Base-by-base conservation (phyloP, 441 rosid species). In the Adansonia grandidieri region DNA sequence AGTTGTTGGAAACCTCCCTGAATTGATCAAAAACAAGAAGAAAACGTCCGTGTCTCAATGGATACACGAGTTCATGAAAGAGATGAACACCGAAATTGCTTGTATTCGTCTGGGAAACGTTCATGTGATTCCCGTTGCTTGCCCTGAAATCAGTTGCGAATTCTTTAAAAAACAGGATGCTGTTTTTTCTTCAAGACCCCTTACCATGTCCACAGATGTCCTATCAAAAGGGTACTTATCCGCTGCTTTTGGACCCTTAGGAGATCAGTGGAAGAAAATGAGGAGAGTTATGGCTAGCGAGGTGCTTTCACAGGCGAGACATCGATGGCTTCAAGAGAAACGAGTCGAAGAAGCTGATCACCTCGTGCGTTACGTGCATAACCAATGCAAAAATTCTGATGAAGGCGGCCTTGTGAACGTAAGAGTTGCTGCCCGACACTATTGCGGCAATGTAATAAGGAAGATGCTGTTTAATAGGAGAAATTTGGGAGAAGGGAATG, bases 301-400 rank as follows among this genome's bases (percentile, higher is more conserved):
- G 40, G 1, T 61, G 42, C 66, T 61, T 61, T 61, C 42, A 11
- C 6, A 1, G 0, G 3, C 14, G 11, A 61, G 42, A 11, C 40
- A 61, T 24, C 40, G 37, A 22, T 24, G 15, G 66, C 66, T 61
- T 5, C 5, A 22, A 1, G 40, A 22, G 15, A 61, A 24, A 61
- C 11, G 66, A 11, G 40, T 61, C 11, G 66, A 61, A 61, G 40
- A 61, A 61, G 66, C 40, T 28, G 66, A 24, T 28, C 13, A 61
- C 66, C 66, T 61, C 42, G 66, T 61, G 66, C n/a, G 42, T 24
- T 61, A 24, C 66, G 66, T 61, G 6, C 15, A 22, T 61, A 61
- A 61, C n/a, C 40, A 22, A 28, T 61, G 66, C 66, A 9, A 9
- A 60, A 51, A 51, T 51, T 4, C 6, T 51, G 56, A 51, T 51